Base-by-base conservation (phyloP, 495 filamentous ascomycete genomes). In the Tuber melanosporum region DNA sequence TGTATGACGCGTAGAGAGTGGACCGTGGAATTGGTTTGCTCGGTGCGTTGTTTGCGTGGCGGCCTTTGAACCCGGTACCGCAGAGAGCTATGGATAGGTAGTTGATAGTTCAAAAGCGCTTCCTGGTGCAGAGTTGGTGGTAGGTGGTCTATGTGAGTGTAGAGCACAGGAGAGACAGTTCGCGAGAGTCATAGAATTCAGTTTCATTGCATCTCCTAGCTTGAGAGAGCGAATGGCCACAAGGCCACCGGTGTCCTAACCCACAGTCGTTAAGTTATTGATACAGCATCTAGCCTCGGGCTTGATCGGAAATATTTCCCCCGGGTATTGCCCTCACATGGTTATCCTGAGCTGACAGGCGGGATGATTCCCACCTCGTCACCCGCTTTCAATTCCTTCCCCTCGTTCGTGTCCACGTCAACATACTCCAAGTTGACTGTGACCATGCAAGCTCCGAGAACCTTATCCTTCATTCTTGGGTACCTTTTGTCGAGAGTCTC, bases 321-420 rank as follows among this genome's bases (percentile, higher is more conserved):
- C 12, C 17, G 14, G 26, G 26, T 19, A 66, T 66, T 6, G 12
- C 26, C 26, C 26, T 72, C 32, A 26, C 26, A 66, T 26, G 5
- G 57, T 83, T 81, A 91, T 36, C 93, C 93, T 52, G 92, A 92
- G 87, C 95, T 98, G 72, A 98, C 95, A n/a, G 95, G 95, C 45
- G 95, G 95, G 77, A 99, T 98, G 70, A 99, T 91, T 17, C 92
- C 96, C 70, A 98, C 93, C 85, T 99, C 95, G 80, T 95, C 92
- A 26, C 94, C 94, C 36, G 87, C 89, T 75, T 91, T 82, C 76
- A 99, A 93, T 69, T 91, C 83, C 9, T 84, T 81, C 47, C 84
- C 82, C 0, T 84, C 83, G 10, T 83, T 83, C 36, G 84, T 81
- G 66, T 85, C 84, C 42, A 95, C 75, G 85, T 99, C 94, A 47